A percentile compares a stretch with the other conserved stretches of the same genome.
These are phyloP conservation scores for Microcyclospora pomicola DNA, from an alignment of 2,329 filamentous ascomycete genomes.

Conservation along the genomic window DNA sequence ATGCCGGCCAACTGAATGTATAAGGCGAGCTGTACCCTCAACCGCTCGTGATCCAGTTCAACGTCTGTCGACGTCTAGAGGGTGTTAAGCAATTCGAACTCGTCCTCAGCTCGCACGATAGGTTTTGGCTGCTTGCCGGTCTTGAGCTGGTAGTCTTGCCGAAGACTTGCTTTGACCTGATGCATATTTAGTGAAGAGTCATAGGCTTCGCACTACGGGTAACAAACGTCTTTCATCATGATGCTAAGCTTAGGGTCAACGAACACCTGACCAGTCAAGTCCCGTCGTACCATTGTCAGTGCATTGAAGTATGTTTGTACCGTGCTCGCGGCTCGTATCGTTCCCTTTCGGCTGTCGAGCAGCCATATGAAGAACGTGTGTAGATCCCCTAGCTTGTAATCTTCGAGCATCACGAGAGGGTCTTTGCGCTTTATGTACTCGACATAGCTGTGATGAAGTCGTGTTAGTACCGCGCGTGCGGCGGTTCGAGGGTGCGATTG, in stretches of 20 bases:
- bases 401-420: no score
- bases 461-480: no score
- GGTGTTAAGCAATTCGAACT: constrained; percentile 10
- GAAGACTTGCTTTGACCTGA: constrained; percentile 5
- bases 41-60: constrained; percentile 6
- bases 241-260: constrained; percentile 1
- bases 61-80: constrained; percentile 8
- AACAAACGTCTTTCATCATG: constrained; percentile 1
- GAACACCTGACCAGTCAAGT: neutral
- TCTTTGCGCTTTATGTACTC: no score
- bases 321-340: neutral
- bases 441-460: no score
- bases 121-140: constrained; percentile 9
- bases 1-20: constrained; percentile 7
- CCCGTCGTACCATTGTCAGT: neutral
- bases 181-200: neutral
- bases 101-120: constrained; percentile 8
- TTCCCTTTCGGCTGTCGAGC: neutral
- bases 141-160: constrained; percentile 6
- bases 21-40: constrained; percentile 7
- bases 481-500: no score
- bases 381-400: no score
- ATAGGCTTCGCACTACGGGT: neutral
- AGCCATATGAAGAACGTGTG: constrained; percentile 3
- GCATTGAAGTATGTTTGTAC: constrained; percentile 4